Evolutionary conservation across 2,329 filamentous ascomycete species (phyloP), one percentile per base, ranked within the genome.

Genomic region (Celoporthe dispersa): DNA sequence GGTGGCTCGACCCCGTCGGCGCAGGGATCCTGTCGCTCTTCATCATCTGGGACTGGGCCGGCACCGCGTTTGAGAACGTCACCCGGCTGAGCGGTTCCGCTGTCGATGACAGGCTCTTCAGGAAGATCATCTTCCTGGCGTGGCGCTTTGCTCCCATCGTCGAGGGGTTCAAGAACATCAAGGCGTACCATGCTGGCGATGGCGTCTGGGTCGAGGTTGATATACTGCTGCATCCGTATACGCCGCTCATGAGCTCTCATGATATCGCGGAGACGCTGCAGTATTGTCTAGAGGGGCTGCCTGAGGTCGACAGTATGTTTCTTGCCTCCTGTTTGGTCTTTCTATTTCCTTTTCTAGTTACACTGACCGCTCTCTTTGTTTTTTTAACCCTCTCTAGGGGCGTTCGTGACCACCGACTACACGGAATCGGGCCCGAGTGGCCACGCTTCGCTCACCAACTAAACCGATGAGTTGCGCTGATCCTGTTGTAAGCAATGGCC

Each of bases 41-140:
- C 80, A 90, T 92, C 77, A 91, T 92, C 74, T 88, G 87, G 78
- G 90, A 92, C 79, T 92, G 90, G 90, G 86, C 86, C 1, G 83
- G 84, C 61, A 91, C 89, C 0, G 88, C 84, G 71, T 82, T 89
- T 63, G 83, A 87, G 68, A 89, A 90, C 73, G 84, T 90, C 62
- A 84, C 84, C 1, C 83, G 88, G 2, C 80, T 90, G 6, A 87
- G 86, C 0, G 88, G 88, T n/a, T 82, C 86, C 66, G 86, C 86
- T 0, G 87, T 87, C 0, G 81, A 84, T 2, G 80, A 85, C 3
- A 78, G 82, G 5, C 80, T 86, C 55, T 80, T 84, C 33, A 84
- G 87, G 72, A 90, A 90, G 73, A 80, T 90, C 33, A 83, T 88
- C 70, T 90, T 86, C 72, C 82, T 91, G 66, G 88, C 86, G 0